phyloP scores from a whole-genome alignment of 345 rosid species.

The Adansonia digitata region DNA sequence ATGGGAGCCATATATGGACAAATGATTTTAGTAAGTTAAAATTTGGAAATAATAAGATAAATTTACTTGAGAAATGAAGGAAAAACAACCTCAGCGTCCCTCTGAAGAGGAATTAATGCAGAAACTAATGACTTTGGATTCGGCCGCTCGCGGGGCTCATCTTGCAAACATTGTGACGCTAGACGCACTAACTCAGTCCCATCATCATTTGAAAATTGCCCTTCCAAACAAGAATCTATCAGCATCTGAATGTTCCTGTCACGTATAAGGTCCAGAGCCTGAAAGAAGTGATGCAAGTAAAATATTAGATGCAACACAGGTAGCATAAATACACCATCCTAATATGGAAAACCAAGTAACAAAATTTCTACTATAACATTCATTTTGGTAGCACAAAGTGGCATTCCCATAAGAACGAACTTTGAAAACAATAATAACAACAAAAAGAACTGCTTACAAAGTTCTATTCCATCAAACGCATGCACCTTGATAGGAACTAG shows the following conservation, averaged over 20 bases:
- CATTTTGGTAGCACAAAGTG: background rate
- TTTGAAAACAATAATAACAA: background rate
- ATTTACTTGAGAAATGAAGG: slow-evolving; percentile 19
- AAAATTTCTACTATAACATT: background rate
- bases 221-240: slow-evolving; percentile 91
- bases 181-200: slow-evolving; percentile 85
- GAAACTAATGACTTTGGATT: slow-evolving; percentile 69
- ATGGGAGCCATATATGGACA: background rate
- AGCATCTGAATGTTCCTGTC: slow-evolving; percentile 86
- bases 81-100: slow-evolving; percentile 60
- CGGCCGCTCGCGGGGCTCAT: slow-evolving; percentile 91
- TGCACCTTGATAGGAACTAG: background rate
- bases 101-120: slow-evolving; percentile 84
- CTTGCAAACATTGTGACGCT: slow-evolving; percentile 88
- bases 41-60: background rate
- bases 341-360: background rate
- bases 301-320: slow-evolving; percentile 5
- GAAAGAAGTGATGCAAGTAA: slow-evolving; percentile 17
- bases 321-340: background rate
- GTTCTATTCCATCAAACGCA: background rate
- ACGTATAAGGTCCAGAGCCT: slow-evolving; percentile 94
- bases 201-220: slow-evolving; percentile 74
- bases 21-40: background rate
- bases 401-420: background rate
- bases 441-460: background rate